Conservation (phyloP, 306 rosid genomes). For the Casuarina glauca region DNA sequence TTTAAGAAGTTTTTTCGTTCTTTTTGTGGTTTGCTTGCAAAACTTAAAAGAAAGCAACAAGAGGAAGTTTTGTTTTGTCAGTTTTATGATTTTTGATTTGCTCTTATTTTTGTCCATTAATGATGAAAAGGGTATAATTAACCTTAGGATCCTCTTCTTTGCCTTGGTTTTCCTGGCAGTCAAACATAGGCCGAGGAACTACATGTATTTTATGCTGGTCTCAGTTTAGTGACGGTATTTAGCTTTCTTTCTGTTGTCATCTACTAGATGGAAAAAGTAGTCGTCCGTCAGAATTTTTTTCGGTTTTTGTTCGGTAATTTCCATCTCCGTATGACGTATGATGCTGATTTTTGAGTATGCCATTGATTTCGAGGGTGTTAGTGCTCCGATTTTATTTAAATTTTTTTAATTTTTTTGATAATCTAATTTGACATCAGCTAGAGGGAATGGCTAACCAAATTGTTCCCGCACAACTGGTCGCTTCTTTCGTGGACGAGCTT, state of each 20-base stretch:
- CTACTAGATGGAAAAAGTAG: conserved; percentile 3
- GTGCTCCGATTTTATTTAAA: background rate
- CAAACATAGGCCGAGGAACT: background rate
- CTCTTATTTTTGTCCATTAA: background rate
- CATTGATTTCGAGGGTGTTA: background rate
- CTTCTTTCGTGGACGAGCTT: conserved; percentile 66
- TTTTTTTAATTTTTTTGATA: background rate
- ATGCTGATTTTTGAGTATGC: background rate
- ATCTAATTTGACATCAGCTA: conserved; percentile 30
- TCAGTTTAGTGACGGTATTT: conserved; percentile 7
- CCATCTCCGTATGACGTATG: background rate
- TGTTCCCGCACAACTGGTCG: conserved; percentile 36
- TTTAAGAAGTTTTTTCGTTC: background rate
- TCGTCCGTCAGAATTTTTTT: background rate
- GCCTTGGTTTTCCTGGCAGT: background rate
- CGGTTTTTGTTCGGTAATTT: too few species aligned
- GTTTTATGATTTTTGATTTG: background rate
- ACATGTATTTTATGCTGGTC: background rate
- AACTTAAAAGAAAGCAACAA: background rate
- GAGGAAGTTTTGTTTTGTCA: background rate
- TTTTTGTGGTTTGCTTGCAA: background rate
- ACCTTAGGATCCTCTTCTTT: background rate
- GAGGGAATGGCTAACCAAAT: conserved; percentile 65
- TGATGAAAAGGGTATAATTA: background rate
- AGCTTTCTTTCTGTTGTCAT: background rate